These are phyloP conservation scores for Skeletonema costatum DNA, from an alignment of 108 stramenopile species.

Conservation along the genomic window DNA sequence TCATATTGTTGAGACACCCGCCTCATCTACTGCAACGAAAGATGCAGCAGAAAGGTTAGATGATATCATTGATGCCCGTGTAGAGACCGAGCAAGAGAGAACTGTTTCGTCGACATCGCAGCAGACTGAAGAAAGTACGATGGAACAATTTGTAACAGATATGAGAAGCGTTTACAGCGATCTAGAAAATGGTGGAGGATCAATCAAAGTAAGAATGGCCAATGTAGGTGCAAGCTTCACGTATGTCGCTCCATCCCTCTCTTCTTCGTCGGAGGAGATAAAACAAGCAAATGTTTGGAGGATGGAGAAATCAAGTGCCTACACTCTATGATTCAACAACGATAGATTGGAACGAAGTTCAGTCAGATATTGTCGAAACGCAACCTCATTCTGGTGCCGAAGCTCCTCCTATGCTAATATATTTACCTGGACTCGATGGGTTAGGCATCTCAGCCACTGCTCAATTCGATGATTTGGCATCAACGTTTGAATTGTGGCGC, in stretches of 20 bases:
- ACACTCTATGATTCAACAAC: slow-evolving; percentile 9
- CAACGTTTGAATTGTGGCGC: slow-evolving; percentile 80
- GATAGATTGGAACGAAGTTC: slow-evolving; percentile 20
- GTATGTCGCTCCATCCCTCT: slow-evolving; percentile 30
- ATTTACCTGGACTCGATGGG: slow-evolving; percentile 89
- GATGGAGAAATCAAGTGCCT: slow-evolving; percentile 38
- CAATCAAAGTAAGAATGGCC: slow-evolving; percentile 21
- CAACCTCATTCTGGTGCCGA: neutral
- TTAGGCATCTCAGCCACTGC: slow-evolving; percentile 80
- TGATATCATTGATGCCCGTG: neutral
- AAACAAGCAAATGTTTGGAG: slow-evolving; percentile 17
- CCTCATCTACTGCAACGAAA: neutral
- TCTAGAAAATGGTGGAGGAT: slow-evolving; percentile 41
- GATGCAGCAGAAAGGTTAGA: neutral
- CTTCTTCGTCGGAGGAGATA: neutral
- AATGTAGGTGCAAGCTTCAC: slow-evolving; percentile 35
- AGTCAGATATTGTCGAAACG: slow-evolving; percentile 11
- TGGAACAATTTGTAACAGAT: slow-evolving; percentile 27
- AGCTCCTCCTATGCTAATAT: slow-evolving; percentile 53
- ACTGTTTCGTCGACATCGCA: neutral
- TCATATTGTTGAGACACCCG: neutral
- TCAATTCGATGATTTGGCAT: slow-evolving; percentile 82
- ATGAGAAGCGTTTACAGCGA: slow-evolving; percentile 35
- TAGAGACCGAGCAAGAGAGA: neutral
- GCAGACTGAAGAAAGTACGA: slow-evolving; percentile 5